Evolutionary conservation across 1,284 basidiomycete species (phyloP).

Genomic region (Calocybe gambosa): DNA sequence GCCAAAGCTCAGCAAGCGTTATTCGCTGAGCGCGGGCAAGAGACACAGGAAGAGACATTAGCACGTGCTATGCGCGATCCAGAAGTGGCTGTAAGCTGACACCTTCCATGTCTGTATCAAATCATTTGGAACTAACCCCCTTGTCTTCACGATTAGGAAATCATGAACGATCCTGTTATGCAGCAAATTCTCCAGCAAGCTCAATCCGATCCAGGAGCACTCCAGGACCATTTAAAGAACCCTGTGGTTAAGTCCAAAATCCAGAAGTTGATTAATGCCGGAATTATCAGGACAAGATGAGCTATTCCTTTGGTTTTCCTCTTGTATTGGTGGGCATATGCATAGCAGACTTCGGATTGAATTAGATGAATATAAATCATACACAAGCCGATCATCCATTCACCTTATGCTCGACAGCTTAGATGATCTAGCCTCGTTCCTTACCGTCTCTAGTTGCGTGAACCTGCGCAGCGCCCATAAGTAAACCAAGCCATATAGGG

Average conservation of each 20-base stretch:
- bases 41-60: constrained; percentile 91
- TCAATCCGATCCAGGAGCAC: constrained; percentile 81
- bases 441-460: too few relatives aligned
- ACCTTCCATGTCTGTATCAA: constrained; percentile 1
- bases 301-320: neutral
- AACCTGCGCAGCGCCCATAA: neutral
- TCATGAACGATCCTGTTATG: constrained; percentile 87
- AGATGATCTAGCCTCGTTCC: neutral
- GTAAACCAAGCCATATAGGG: neutral
- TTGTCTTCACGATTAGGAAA: constrained; percentile 45
- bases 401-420: too few relatives aligned
- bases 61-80: constrained; percentile 96
- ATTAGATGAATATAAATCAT: too few relatives aligned
- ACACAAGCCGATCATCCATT: too few relatives aligned
- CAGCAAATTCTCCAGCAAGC: constrained; percentile 94
- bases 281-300: constrained; percentile 79
- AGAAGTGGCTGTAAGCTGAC: constrained; percentile 76
- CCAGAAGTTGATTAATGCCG: constrained; percentile 89
- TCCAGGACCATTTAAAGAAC: constrained; percentile 98
- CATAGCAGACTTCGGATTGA: too few relatives aligned
- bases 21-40: constrained; percentile 75
- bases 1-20: constrained; percentile 79
- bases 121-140: constrained; percentile 3
- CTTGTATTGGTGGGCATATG: neutral
- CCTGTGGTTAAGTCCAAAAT: constrained; percentile 81